Conservation (phyloP, 2,329 filamentous ascomycete genomes). For the Paecilomyces sp. region DNA sequence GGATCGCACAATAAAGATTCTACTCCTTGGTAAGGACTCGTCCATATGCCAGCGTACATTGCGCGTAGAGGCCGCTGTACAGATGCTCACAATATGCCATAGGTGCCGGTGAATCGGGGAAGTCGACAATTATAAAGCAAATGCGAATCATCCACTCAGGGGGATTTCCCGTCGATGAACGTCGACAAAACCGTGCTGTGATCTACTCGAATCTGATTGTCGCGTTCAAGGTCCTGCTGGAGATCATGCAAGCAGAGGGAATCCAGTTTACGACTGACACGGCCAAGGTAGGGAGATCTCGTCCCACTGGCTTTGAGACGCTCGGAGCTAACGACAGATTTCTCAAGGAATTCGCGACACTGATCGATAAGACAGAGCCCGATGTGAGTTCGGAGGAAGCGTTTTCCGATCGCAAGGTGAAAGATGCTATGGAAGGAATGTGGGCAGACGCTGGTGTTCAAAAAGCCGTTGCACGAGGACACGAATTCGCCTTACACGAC, state of each 20-base stretch:
- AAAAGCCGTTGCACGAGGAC: slow-evolving; percentile 82
- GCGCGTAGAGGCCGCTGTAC: neutral
- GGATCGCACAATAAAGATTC: slow-evolving; percentile 83
- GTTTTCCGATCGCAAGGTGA: slow-evolving; percentile 59
- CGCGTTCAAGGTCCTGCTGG: slow-evolving; percentile 81
- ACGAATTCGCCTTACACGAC: slow-evolving; percentile 94
- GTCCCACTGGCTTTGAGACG: neutral
- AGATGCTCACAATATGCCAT: slow-evolving; percentile 18
- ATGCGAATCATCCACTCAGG: slow-evolving; percentile 97
- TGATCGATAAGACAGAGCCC: slow-evolving; percentile 64
- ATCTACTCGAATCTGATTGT: slow-evolving; percentile 94
- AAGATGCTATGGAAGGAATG: slow-evolving; percentile 68
- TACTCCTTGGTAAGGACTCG: slow-evolving; percentile 68
- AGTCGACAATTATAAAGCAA: slow-evolving; percentile 96
- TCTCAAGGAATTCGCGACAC: slow-evolving; percentile 64
- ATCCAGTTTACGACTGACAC: slow-evolving; percentile 71
- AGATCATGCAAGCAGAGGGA: slow-evolving; percentile 80
- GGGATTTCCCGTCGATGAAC: slow-evolving; percentile 83
- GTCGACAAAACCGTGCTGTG: slow-evolving; percentile 88
- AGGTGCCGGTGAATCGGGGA: slow-evolving; percentile 94
- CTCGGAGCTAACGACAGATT: slow-evolving; percentile 6
- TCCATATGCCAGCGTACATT: neutral
- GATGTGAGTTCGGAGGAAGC: slow-evolving; percentile 78
- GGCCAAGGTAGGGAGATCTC: slow-evolving; percentile 60
- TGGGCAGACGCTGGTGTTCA: slow-evolving; percentile 83